phyloP scores from a whole-genome alignment of 352 stramenopile species.

The Phytopythium kandeliae region DNA sequence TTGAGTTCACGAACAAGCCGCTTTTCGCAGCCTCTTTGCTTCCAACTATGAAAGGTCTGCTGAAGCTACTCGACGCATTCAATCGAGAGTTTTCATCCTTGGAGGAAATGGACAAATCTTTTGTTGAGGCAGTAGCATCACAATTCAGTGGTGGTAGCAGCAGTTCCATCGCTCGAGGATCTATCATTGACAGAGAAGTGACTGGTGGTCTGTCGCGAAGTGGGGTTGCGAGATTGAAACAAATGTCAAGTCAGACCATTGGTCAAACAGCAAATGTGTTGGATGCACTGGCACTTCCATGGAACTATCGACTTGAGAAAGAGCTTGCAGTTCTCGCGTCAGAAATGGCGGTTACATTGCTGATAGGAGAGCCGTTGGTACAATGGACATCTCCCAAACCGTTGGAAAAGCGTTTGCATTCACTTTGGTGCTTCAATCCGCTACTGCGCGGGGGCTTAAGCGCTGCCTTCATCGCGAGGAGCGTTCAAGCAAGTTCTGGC shows the following conservation, averaged over 20 bases:
- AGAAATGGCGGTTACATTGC: constrained; percentile 52
- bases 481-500: constrained; percentile 5
- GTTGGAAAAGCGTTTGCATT: background rate
- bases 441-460: constrained; percentile 29
- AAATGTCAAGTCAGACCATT: constrained; percentile 2
- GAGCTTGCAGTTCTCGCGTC: constrained; percentile 43
- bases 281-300: constrained; percentile 33
- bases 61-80: constrained; percentile 43
- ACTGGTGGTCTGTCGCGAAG: background rate
- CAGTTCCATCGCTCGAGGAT: background rate
- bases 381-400: background rate
- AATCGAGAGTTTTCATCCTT: constrained; percentile 19
- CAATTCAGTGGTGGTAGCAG: background rate
- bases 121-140: constrained; percentile 14
- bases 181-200: background rate
- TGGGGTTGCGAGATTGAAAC: background rate
- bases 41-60: constrained; percentile 29
- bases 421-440: constrained; percentile 15
- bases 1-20: constrained; percentile 51
- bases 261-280: constrained; percentile 14
- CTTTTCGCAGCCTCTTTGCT: constrained; percentile 48
- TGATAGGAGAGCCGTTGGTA: constrained; percentile 33
- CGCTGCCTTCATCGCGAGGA: constrained; percentile 9
- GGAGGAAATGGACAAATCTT: constrained; percentile 16
- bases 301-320: constrained; percentile 59